Base-by-base conservation (phyloP, 805 yeast species). In the Lachancea dasiensis region DNA sequence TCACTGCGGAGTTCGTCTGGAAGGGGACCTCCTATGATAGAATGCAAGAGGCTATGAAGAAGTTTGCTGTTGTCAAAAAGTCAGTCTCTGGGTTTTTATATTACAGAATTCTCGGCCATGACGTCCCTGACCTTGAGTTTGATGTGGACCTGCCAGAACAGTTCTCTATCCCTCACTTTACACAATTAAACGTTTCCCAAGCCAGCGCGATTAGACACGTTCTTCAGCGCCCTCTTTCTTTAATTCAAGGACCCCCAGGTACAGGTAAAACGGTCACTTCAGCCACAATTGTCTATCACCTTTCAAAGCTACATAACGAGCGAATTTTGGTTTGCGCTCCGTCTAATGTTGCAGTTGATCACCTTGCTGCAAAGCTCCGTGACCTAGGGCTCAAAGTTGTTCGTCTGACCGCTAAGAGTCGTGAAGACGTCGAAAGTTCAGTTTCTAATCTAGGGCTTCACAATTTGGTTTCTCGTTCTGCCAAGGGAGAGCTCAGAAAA, bases 221-320 rank as follows among this genome's bases (percentile, higher is more conserved):
- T 0, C 59, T 86, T 41, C 73, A 72, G 50, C 68, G 77, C 47
- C 95, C 95, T 2, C 65, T 87, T 30, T 75, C 92, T 5, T 68
- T 86, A 47, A 86, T 86, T 45, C 96, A 89, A 59, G 97, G 97
- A 13, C 97, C 97, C 7, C 97, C 97, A 3, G 95, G 95, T 46
- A 89, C 97, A 0, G 97, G 97, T 57, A 89, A 89, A 56, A 89
- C 97, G 1, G 94, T 86, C 11, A 87, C 95, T 0, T 86, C 95
- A 0, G 90, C 95, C 2, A 80, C 95, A 0, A 84, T 89, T 41
- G 75, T 87, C 21, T 81, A 84, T 49, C 95, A 86, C 51, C 64
- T 86, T 38, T 69, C 78, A 3, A 74, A 76, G 41, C 53, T 79
- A 43, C 75, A 74, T 49, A 73, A 74, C 39, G 79, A 75, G 33